phyloP scores from a whole-genome alignment of 148 eudicot genomes.

The Chenopodium berlandieri region DNA sequence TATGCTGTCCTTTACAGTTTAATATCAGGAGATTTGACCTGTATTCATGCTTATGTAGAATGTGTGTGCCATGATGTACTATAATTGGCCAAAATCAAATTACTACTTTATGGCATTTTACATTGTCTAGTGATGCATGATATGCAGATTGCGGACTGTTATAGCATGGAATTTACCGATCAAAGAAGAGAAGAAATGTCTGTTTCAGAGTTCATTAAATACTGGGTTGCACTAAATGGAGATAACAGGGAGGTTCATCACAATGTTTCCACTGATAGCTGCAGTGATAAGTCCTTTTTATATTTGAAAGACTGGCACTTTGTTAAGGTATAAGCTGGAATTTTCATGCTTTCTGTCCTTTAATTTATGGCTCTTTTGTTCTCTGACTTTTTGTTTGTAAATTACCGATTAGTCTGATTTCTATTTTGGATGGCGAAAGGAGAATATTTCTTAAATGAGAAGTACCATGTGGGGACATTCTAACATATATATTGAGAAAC shows the following conservation, averaged over 20 bases:
- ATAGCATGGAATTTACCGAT: conserved; percentile 64
- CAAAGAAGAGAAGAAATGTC: conserved; percentile 77
- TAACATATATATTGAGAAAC: neutral
- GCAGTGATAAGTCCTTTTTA: conserved; percentile 44
- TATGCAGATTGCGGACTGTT: conserved; percentile 81
- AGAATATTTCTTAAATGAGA: neutral
- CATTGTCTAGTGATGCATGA: conserved; percentile 8
- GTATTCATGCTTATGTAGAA: conserved; percentile 2
- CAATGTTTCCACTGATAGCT: conserved; percentile 16
- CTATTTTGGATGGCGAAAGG: neutral
- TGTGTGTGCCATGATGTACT: neutral
- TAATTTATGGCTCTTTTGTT: neutral
- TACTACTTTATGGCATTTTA: conserved; percentile 10
- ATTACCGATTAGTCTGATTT: neutral
- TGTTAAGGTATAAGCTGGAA: conserved; percentile 61
- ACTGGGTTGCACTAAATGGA: conserved; percentile 44
- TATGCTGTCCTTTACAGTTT: neutral
- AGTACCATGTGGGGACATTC: neutral
- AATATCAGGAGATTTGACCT: neutral
- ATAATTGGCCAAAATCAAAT: neutral
- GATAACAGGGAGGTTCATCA: conserved; percentile 18
- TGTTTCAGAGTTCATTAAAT: conserved; percentile 70
- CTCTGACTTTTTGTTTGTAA: neutral
- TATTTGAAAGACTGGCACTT: conserved; percentile 99
- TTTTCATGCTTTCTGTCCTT: conserved; percentile 2